Evolutionary conservation across 1,284 basidiomycete species (phyloP), one percentile per base, ranked within the genome.

Genomic region (Cerioporus squamosus): DNA sequence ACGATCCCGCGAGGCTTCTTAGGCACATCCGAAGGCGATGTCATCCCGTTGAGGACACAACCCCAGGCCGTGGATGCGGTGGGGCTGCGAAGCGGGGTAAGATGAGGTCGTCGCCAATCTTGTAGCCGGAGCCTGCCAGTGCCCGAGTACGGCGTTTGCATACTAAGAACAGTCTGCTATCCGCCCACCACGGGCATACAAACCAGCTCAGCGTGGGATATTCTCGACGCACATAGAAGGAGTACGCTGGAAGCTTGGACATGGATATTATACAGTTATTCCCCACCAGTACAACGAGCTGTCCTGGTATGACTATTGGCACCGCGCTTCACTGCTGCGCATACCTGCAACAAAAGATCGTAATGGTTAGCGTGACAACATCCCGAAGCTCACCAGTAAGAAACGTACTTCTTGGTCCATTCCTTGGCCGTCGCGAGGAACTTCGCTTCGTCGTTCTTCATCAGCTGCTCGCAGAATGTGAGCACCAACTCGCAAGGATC

Each of bases 381-480:
- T 18, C n/a, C n/a, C 8, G 40, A 14, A 39, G 7, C 31, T 29
- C 20, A 38, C 9, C 6, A 17, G 7, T 15, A 38, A 8, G 18
- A 15, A 4, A 54, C 67, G 56, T 68, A 91, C 91, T 87, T 92
- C 81, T 88, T 92, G 12, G 89, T 91, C 79, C 85, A 87, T 55
- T 93, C 91, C 69, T 81, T 88, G n/a, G 91, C 91, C 7, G 82
- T 88, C 1, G 82, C 77, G 31, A 86, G 68, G 74, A 93, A 93
- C 72, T 85, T 88, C 44, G 77, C 66, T 67, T 84, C 85, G 67
- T 93, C 87, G 62, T 84, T 85, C 80, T 91, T 92, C 66, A 93
- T 69, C 57, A 85, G 71, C 90, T 93, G 66, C 18, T 60, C 17
- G 29, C 39, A 14, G 12, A n/a, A 4, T 36, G 33, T 36, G 12